Evolutionary conservation across 1,284 basidiomycete species (phyloP).

Genomic region (Psilocybe mexicana): DNA sequence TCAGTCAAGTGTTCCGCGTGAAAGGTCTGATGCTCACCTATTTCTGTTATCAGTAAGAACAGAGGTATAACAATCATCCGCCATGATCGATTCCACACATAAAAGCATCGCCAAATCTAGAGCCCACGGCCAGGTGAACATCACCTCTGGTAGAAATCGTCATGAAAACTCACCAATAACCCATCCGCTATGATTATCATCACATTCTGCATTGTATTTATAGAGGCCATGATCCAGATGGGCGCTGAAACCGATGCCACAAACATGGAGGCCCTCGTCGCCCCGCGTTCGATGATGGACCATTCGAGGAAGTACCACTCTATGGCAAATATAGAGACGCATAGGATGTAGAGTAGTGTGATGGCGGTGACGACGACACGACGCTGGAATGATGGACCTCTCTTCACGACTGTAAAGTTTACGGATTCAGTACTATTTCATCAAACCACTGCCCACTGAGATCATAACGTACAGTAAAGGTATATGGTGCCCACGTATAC

Average conservation of each 20-base stretch:
- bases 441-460: not conserved
- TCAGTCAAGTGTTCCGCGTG: not conserved
- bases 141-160: not conserved
- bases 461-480: not conserved
- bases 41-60: not conserved
- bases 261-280: not conserved
- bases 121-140: not conserved
- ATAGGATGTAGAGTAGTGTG: not conserved
- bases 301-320: not conserved
- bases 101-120: not conserved
- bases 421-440: not conserved
- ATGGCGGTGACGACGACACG: not conserved
- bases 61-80: not conserved
- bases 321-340: not conserved
- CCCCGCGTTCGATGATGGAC: not conserved
- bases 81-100: not conserved
- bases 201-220: not conserved
- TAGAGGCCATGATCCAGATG: not conserved
- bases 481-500: not conserved
- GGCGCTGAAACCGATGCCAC: not conserved
- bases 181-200: not conserved
- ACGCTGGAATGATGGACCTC: not conserved
- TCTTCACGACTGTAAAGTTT: not conserved
- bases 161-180: not conserved
- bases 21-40: not conserved